Evolutionary conservation across 2,329 filamentous ascomycete species (phyloP).

Genomic region (Elsinoe ampelina): DNA sequence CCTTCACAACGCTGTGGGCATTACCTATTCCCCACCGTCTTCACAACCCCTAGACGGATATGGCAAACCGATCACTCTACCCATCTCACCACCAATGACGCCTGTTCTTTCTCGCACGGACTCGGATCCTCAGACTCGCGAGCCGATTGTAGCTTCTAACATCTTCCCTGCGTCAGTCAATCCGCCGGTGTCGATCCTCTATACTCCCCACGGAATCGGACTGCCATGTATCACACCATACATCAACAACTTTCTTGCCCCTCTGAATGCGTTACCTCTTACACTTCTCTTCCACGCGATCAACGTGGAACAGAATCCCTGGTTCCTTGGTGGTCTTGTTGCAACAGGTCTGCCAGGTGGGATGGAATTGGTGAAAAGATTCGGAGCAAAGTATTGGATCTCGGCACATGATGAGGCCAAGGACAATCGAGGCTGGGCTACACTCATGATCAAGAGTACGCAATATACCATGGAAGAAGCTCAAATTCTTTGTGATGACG

Average conservation of each 20-base stretch:
- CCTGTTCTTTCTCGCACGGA: conserved; percentile 3
- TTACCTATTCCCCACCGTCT: conserved; percentile 56
- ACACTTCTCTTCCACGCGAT: conserved; percentile 58
- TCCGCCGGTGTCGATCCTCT: conserved; percentile 43
- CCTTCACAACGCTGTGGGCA: conserved; percentile 58
- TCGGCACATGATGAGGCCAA: conserved; percentile 54
- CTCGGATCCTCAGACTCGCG: neutral
- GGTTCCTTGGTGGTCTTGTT: conserved; percentile 53
- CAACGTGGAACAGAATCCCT: conserved; percentile 49
- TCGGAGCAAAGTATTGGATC: conserved; percentile 51
- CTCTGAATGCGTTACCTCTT: conserved; percentile 48
- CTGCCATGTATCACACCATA: conserved; percentile 48
- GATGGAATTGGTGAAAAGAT: conserved; percentile 44
- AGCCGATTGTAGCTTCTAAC: neutral
- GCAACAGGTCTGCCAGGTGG: conserved; percentile 50
- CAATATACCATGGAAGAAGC: conserved; percentile 41
- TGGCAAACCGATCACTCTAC: conserved; percentile 30
- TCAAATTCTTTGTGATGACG: conserved; percentile 28
- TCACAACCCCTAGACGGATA: conserved; percentile 27
- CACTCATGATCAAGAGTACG: conserved; percentile 41
- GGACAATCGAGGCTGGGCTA: conserved; percentile 44
- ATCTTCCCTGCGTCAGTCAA: neutral
- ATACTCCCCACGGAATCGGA: conserved; percentile 54
- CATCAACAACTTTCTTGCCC: conserved; percentile 47
- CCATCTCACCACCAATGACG: conserved; percentile 15